phyloP scores from a whole-genome alignment of 306 rosid genomes.

The Medicago truncatula region MtrunA17r5.0-ANR NC_053049.1:43298001-43298500 shows the following conservation, averaged over 20 bases:
- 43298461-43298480: slow-evolving; percentile 87
- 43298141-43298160: slow-evolving; percentile 24
- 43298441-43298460: slow-evolving; percentile 94
- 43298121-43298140: slow-evolving; percentile 38
- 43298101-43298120: slow-evolving; percentile 51
- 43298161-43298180: slow-evolving; percentile 19
- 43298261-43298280: slow-evolving; percentile 74
- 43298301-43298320: slow-evolving; percentile 75
- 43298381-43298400: slow-evolving; percentile 19
- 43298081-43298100: slow-evolving; percentile 94
- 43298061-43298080: slow-evolving; percentile 93
- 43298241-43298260: slow-evolving; percentile 78
- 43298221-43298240: slow-evolving; percentile 96
- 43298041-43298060: slow-evolving; percentile 87
- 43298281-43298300: slow-evolving; percentile 95
- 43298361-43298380: slow-evolving; percentile 36
- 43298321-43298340: slow-evolving; percentile 82
- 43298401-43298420: slow-evolving; percentile 66
- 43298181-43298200: slow-evolving; percentile 36
- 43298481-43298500: slow-evolving; percentile 88
- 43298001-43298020: slow-evolving; percentile 93
- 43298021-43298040: slow-evolving; percentile 88
- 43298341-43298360: slow-evolving; percentile 40
- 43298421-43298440: slow-evolving; percentile 90
- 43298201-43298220: slow-evolving; percentile 99